Base-by-base conservation (phyloP, 768 basidiomycete species). In the Suillus occidentalis region DNA sequence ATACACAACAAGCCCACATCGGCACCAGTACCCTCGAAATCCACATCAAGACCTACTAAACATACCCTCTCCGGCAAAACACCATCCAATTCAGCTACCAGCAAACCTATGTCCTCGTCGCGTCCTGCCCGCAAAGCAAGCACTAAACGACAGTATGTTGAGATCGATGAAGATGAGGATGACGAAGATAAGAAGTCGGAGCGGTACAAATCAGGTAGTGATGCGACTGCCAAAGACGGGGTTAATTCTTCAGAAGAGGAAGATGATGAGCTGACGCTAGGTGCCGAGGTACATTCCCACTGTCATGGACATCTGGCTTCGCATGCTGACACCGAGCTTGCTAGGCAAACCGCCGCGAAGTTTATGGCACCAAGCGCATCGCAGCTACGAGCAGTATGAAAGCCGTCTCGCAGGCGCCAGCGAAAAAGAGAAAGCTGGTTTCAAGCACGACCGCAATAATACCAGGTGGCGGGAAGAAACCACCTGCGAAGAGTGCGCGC, bases 191-290 rank as follows among this genome's bases (percentile, higher is more conserved):
- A 47, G 28, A 47, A 39, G 59, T 67, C 36, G 39, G 63, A 39
- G 58, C 60, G 25, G 60, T 59, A 63, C 49, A 62, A 60, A 66
- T 69, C 59, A 66, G 63, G 62, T 13, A 67, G 65, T 28, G 42
- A 58, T 31, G 66, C 59, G 5, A 68, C 68, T 61, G 60, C 62
- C 18, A 71, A 65, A 25, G 66, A 68, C 58, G 65, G 66, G 42
- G 75, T 76, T 43, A 76, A 85, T 18, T 18, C 39, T 13, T 42
- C 25, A 20, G 58, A 59, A 42, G 58, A 57, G n/a, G 87, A 82
- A 13, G 85, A 87, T 5, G 88, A 90, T 66, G 86, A 88, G 68
- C 71, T 89, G 37, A 81, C 85, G 79, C 84, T 89, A 75, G 85
- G 84, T 34, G 77, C 81, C n/a, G 83, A 84, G 80, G 89, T 89